These are phyloP conservation scores for Oehlia diaphana DNA, from an alignment of 192 early-diverging fungal species.

Conservation along the genomic window DNA sequence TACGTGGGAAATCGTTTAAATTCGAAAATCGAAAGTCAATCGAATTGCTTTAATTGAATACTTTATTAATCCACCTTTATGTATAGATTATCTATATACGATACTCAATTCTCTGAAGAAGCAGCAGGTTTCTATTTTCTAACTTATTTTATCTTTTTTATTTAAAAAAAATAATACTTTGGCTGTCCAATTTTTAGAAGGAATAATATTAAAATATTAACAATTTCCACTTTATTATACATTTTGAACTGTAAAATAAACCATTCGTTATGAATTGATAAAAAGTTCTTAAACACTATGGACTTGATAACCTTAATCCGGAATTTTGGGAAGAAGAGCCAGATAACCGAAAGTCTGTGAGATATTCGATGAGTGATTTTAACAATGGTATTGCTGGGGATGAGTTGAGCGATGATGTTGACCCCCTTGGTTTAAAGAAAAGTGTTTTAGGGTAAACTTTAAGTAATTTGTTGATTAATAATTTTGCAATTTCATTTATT, in stretches of 20 bases:
- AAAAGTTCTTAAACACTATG: constrained; percentile 52
- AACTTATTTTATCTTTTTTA: not conserved
- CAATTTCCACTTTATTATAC: no score
- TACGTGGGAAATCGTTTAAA: no score
- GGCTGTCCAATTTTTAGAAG: no score
- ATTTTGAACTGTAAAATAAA: not conserved
- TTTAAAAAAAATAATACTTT: no score
- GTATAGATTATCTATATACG: not conserved
- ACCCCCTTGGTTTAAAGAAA: constrained; percentile 46
- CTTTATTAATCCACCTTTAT: not conserved
- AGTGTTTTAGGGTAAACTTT: constrained; percentile 18
- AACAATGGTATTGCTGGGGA: not conserved
- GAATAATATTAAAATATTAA: no score
- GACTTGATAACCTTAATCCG: constrained; percentile 50
- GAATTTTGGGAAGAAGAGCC: constrained; percentile 53
- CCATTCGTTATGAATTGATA: not conserved
- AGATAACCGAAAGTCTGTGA: constrained; percentile 34
- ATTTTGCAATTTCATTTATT: not conserved
- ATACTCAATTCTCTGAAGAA: constrained; percentile 1
- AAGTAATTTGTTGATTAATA: not conserved
- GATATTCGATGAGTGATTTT: constrained; percentile 37
- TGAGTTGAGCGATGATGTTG: constrained; percentile 37
- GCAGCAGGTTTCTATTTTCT: constrained; percentile 4
- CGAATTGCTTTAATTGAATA: no score
- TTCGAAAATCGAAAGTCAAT: no score